phyloP scores from a whole-genome alignment of 345 rosid species.

The Lepidium aucheri region DNA sequence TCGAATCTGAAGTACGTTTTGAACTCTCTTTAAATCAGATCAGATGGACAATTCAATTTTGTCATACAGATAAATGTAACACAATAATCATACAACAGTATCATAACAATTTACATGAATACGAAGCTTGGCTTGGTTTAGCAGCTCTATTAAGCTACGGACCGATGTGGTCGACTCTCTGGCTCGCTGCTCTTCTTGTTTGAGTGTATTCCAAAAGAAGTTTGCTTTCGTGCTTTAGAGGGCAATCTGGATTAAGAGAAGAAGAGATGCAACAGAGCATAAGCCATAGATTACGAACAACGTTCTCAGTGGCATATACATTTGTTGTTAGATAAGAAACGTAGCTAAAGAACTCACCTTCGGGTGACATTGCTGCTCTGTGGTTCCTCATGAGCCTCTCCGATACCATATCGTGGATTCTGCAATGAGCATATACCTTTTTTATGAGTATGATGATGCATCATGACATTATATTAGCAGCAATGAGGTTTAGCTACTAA shows the following conservation, averaged over 20 bases:
- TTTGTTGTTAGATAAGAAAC: background rate
- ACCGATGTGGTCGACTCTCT: background rate
- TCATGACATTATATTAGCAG: background rate
- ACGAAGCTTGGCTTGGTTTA: background rate
- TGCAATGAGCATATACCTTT: constrained; percentile 1
- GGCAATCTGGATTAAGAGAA: constrained; percentile 30
- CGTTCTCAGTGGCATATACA: background rate
- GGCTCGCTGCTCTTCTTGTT: constrained; percentile 31
- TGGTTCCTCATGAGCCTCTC: constrained; percentile 28
- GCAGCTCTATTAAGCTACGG: background rate
- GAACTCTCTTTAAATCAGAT: background rate
- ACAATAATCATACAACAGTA: constrained; percentile 15
- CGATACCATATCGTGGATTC: constrained; percentile 16
- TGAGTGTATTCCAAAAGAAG: constrained; percentile 30
- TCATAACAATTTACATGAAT: constrained; percentile 7
- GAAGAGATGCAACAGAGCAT: constrained; percentile 7
- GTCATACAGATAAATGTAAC: constrained; percentile 10
- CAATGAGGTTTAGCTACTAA: background rate
- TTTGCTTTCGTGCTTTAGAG: constrained; percentile 35
- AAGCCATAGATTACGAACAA: background rate
- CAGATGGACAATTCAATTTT: background rate
- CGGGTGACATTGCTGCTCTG: constrained; percentile 27
- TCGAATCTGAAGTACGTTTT: background rate
- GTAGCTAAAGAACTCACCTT: constrained; percentile 35
- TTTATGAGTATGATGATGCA: background rate